Percentiles rank a stretch among this genome's conserved stretches.
These are phyloP conservation scores for Syzygium jambos DNA, from an alignment of 345 rosid genomes.

Conservation along the genomic window DNA sequence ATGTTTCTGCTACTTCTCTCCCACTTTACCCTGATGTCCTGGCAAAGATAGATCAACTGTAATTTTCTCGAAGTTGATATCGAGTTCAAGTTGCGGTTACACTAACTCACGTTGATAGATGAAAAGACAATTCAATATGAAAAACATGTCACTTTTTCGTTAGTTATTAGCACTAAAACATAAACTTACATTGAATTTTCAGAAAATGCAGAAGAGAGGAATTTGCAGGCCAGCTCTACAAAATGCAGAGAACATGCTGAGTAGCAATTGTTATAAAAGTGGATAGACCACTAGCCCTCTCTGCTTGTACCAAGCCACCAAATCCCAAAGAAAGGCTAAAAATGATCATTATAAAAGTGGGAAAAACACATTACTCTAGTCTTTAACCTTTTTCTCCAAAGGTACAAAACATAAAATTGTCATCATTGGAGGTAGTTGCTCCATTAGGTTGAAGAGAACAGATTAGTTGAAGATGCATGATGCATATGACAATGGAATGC, in stretches of 20 bases:
- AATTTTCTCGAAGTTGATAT: background rate
- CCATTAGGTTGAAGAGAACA: constrained; percentile 33
- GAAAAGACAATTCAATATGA: background rate
- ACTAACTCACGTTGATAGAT: background rate
- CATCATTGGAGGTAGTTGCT: constrained; percentile 12
- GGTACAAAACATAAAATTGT: background rate
- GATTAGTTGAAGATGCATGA: constrained; percentile 12
- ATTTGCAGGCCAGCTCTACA: background rate
- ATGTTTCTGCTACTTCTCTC: background rate
- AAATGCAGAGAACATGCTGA: background rate
- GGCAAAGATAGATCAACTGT: background rate
- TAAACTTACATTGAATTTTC: background rate
- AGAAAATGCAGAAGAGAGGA: background rate
- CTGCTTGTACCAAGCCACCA: background rate
- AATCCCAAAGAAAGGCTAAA: background rate
- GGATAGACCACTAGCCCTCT: background rate
- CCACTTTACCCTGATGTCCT: background rate
- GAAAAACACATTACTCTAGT: background rate
- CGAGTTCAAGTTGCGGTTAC: background rate
- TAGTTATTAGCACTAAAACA: background rate
- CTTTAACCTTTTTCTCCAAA: background rate
- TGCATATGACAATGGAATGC: background rate
- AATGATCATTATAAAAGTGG: background rate
- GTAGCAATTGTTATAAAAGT: background rate
- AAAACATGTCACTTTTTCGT: background rate